Base-by-base conservation (phyloP, 2,329 filamentous ascomycete genomes). In the Alternaria infectoria region DNA sequence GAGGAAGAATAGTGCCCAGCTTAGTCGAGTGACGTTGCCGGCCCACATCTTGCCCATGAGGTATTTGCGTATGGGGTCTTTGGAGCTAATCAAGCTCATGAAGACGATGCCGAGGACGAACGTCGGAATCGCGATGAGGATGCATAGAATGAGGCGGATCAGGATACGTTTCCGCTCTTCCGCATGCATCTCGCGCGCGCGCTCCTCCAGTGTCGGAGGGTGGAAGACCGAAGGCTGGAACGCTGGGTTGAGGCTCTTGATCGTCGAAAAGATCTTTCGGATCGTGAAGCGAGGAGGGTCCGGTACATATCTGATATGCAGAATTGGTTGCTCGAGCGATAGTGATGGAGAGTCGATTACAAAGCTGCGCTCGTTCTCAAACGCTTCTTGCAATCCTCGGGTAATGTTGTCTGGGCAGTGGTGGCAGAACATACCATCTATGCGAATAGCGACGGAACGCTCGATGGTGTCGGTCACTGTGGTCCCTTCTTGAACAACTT, bases 61-160 rank as follows among this genome's bases (percentile, higher is more conserved):
- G 69, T 88, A 93, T 65, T 83, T 82, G 60, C 89, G 88, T 12
- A 85, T 84, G 0, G 79, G 68, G 69, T 93, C 86, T 2, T 84
- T 79, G 4, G 84, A 78, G 0, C 90, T 83, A 0, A 97, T 86
- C 1, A 97, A 84, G 64, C 87, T 93, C 94, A 97, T 97, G 81
- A 93, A 97, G 2, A 97, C 89, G 57, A 97, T 92, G 4, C 95
- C 94, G 43, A 97, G 89, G 54, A 97, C 77, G 70, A 97, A 94
- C 0, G 92, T 93, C 2, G 95, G 94, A 47, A 97, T 90, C 19
- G 91, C 90, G 6, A 91, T 82, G 25, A 90, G 72, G 26, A 91
- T 79, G 1, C 92, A 90, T 59, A 96, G 84, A 1, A 91, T 74
- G 15, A 93, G 85, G n/a, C 94, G 89, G 62, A 87, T 83, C 0